Percentiles rank a stretch among this genome's conserved stretches.
phyloP scores from a whole-genome alignment of 2,329 filamentous ascomycete species.

The Microdochium paspali region DNA sequence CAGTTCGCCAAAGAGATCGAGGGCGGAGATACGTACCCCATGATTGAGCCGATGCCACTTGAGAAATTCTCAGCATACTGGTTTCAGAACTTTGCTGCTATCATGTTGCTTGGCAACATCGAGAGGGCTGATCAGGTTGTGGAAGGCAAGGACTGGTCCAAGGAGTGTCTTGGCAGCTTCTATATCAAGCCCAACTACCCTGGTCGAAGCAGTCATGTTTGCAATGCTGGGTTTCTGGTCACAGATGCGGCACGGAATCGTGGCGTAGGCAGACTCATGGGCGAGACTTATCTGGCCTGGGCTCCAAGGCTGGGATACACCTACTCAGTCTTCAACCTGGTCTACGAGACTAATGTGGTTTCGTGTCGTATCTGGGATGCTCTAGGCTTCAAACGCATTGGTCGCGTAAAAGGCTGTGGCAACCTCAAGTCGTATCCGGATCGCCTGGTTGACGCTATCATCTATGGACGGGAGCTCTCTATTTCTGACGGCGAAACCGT shows the following conservation, averaged over 20 bases:
- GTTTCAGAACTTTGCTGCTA: constrained; percentile 83
- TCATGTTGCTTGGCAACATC: constrained; percentile 77
- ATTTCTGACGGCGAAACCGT: constrained; percentile 29
- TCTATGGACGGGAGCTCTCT: constrained; percentile 60
- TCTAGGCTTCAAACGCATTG: constrained; percentile 86
- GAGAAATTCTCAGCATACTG: constrained; percentile 74
- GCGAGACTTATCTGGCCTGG: constrained; percentile 69
- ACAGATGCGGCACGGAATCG: constrained; percentile 65
- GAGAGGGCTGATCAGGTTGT: constrained; percentile 48
- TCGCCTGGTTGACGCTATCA: constrained; percentile 65
- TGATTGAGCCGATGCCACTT: constrained; percentile 67
- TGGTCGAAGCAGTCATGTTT: constrained; percentile 81
- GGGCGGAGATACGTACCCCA: constrained; percentile 85
- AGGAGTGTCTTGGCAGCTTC: constrained; percentile 78
- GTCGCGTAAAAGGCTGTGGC: constrained; percentile 65
- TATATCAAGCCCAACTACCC: constrained; percentile 94
- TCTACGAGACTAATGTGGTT: constrained; percentile 88
- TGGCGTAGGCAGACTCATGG: constrained; percentile 67
- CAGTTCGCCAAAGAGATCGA: constrained; percentile 87
- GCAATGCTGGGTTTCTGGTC: constrained; percentile 74
- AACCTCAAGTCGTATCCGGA: constrained; percentile 60
- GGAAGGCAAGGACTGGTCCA: constrained; percentile 64
- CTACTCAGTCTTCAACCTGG: constrained; percentile 89
- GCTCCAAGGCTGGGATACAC: constrained; percentile 75
- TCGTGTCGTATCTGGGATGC: constrained; percentile 89